phyloP scores from a whole-genome alignment of 768 basidiomycete species.

The Stropharia rugosoannulata region DNA sequence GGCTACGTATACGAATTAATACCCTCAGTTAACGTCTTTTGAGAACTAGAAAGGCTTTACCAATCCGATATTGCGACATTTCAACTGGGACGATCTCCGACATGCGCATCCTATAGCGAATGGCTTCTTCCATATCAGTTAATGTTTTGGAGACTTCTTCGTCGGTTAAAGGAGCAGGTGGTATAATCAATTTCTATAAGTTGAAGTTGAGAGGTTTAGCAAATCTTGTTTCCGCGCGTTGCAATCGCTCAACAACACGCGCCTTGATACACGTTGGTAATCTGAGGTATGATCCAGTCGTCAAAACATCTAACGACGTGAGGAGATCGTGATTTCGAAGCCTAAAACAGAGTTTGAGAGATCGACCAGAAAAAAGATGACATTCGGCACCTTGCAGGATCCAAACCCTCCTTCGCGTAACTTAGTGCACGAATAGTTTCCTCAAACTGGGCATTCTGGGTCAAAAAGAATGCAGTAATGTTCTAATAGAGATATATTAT shows the following conservation, averaged over 20 bases:
- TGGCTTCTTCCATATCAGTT: conserved; percentile 69
- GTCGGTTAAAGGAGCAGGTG: conserved; percentile 66
- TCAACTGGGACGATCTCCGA: conserved; percentile 80
- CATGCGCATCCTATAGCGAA: conserved; percentile 78
- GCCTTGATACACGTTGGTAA: conserved; percentile 85
- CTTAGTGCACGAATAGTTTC: conserved; percentile 61
- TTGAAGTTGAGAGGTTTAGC: conserved; percentile 8
- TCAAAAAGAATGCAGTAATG: conserved; percentile 83
- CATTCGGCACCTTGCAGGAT: conserved; percentile 66
- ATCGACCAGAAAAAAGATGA: background rate
- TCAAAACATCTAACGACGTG: conserved; percentile 87
- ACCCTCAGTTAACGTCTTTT: background rate
- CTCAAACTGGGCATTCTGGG: conserved; percentile 84
- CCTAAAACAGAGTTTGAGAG: conserved; percentile 35
- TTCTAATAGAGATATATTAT: conserved; percentile 48
- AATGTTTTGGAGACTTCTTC: conserved; percentile 64
- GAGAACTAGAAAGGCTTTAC: conserved; percentile 27
- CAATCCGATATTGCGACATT: conserved; percentile 70
- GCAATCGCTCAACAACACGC: conserved; percentile 7
- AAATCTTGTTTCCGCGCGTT: background rate
- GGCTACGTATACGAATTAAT: conserved; percentile 35
- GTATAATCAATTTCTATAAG: conserved; percentile 66
- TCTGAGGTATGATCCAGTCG: conserved; percentile 81
- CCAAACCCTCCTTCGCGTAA: conserved; percentile 66
- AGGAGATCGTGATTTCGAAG: conserved; percentile 92